Percentiles rank a stretch among this genome's conserved stretches.
Conservation (phyloP, 2,329 filamentous ascomycete species). For the Endothia cerciana region DNA sequence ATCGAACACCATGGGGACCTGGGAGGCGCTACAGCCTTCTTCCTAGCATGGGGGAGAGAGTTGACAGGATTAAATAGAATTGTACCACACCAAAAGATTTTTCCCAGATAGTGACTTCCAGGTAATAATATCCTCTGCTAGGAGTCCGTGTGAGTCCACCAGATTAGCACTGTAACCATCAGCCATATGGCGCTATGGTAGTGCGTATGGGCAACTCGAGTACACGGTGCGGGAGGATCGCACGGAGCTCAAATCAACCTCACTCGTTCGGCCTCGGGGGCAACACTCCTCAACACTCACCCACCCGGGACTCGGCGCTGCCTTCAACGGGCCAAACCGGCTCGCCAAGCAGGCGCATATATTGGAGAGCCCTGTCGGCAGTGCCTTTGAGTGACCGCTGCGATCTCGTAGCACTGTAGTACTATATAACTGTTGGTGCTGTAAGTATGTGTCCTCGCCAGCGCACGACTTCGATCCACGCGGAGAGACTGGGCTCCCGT, state of each 20-base stretch:
- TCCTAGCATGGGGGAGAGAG: slow-evolving; percentile 20
- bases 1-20: slow-evolving; percentile 51
- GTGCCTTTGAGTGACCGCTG: not conserved
- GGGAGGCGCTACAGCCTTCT: slow-evolving; percentile 59
- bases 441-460: not conserved
- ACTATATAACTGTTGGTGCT: not conserved
- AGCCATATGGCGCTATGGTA: not conserved
- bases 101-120: not conserved
- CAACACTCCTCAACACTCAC: not conserved
- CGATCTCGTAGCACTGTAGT: not conserved
- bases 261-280: not conserved
- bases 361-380: not conserved
- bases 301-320: not conserved
- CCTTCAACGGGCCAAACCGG: not conserved
- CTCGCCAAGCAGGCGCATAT: not conserved
- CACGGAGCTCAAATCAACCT: not conserved
- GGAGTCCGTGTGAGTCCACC: not conserved
- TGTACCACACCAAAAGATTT: not conserved
- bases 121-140: not conserved
- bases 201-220: not conserved
- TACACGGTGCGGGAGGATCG: not conserved
- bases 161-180: not conserved
- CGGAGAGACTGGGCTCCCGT: too few relatives aligned
- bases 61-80: not conserved
- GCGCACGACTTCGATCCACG: too few relatives aligned